These are phyloP conservation scores for Ascochyta lentis DNA, from an alignment of 2,329 filamentous ascomycete species.

Conservation along the genomic window DNA sequence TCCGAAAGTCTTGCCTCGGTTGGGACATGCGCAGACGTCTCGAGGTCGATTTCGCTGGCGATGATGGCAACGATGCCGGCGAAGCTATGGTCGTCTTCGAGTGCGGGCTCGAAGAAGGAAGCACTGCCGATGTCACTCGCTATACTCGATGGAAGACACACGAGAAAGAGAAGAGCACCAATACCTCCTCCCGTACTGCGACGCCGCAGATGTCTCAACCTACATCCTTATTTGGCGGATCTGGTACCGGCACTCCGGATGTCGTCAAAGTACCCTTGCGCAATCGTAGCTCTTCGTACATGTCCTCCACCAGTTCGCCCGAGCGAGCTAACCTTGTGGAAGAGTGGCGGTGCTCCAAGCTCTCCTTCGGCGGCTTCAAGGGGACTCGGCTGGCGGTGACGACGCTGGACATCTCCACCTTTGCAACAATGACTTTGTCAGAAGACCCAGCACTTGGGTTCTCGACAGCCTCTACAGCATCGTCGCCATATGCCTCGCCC, in stretches of 20 bases:
- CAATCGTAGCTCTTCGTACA: constrained; percentile 39
- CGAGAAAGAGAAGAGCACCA: constrained; percentile 34
- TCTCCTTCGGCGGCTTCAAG: constrained; percentile 67
- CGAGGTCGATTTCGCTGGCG: constrained; percentile 87
- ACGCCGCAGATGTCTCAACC: constrained; percentile 25
- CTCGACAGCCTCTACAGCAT: constrained; percentile 61
- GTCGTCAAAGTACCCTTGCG: constrained; percentile 24
- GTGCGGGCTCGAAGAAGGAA: constrained; percentile 70
- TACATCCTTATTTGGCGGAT: constrained; percentile 60
- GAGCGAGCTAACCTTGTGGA: constrained; percentile 53
- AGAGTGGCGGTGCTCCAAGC: constrained; percentile 70
- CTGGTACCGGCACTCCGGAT: constrained; percentile 39
- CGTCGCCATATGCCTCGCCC: constrained; percentile 62
- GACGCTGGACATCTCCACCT: constrained; percentile 76
- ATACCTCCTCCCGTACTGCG: constrained; percentile 24
- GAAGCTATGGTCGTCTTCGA: constrained; percentile 78
- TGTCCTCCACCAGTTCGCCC: constrained; percentile 48
- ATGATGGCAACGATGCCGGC: constrained; percentile 76
- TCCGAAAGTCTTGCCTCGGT: constrained; percentile 76
- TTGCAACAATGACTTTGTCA: constrained; percentile 71
- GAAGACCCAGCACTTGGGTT: constrained; percentile 78
- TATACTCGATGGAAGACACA: constrained; percentile 62
- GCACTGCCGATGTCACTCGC: constrained; percentile 60
- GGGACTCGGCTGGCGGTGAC: constrained; percentile 70
- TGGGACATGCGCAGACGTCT: constrained; percentile 92